These are phyloP conservation scores for Yamadazyma triangularis DNA, from an alignment of 1,139 yeast genomes.

Conservation along the genomic window DNA sequence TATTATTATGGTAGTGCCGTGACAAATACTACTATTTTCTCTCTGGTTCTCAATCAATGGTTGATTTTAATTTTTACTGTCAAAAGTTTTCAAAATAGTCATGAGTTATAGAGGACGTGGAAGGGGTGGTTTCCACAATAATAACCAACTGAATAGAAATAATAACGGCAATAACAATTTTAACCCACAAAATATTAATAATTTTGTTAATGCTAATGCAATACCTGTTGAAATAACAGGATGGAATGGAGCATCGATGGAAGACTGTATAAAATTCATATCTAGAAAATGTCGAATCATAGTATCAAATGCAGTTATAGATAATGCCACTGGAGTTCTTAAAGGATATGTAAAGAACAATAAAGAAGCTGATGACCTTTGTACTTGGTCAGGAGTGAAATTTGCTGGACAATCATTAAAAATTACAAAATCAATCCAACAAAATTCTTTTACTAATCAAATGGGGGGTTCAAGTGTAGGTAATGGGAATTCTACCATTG, in stretches of 20 bases:
- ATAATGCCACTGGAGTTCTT: constrained; percentile 41
- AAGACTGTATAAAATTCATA: constrained; percentile 65
- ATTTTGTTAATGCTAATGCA: constrained; percentile 28
- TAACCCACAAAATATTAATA: constrained; percentile 25
- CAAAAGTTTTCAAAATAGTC: no score
- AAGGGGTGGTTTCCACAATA: constrained; percentile 28
- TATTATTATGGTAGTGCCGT: no score
- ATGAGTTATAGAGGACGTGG: constrained; percentile 43
- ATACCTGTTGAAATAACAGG: constrained; percentile 62
- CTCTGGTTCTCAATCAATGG: no score
- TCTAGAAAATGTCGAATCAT: constrained; percentile 61
- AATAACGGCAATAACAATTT: constrained; percentile 1
- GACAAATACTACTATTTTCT: no score
- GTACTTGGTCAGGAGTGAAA: constrained; percentile 67
- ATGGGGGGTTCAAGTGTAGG: constrained; percentile 7
- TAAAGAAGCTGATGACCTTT: constrained; percentile 55
- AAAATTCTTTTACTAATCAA: background rate
- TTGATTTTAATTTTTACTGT: no score
- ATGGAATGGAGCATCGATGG: constrained; percentile 77
- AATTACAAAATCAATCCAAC: constrained; percentile 32
- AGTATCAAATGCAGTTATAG: constrained; percentile 44
- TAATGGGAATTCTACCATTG: constrained; percentile 43
- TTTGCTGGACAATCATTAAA: constrained; percentile 74
- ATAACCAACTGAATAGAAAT: constrained; percentile 13
- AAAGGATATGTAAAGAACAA: constrained; percentile 54